Conservation (phyloP, 495 filamentous ascomycete species). For the Penicillium diatomitis region DNA sequence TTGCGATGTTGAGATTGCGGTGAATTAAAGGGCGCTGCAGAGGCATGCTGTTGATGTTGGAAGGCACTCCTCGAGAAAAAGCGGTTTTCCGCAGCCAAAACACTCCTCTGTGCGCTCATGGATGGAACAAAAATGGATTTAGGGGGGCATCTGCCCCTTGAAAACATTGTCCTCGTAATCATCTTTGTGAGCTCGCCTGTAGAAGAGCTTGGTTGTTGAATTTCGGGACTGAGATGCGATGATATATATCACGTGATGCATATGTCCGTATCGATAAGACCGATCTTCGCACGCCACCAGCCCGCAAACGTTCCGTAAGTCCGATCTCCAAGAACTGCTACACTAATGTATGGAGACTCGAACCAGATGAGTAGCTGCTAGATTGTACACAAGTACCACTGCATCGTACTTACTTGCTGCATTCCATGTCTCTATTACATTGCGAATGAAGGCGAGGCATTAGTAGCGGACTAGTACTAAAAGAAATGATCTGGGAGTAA, state of each 20-base stretch:
- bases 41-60: constrained; percentile 19
- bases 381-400: no score
- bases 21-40: constrained; percentile 31
- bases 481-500: no score
- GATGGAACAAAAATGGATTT: no score
- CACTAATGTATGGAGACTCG: no score
- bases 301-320: no score
- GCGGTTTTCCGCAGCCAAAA: constrained; percentile 20
- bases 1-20: constrained; percentile 36
- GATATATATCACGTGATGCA: constrained; percentile 6
- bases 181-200: constrained; percentile 14
- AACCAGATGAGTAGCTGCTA: no score
- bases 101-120: constrained; percentile 1
- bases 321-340: no score
- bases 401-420: no score
- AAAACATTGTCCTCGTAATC: constrained; percentile 24
- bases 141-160: constrained; percentile 14
- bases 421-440: no score
- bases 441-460: no score
- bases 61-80: constrained; percentile 31
- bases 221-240: no score
- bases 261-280: constrained; percentile 12
- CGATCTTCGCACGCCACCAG: not conserved
- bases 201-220: constrained; percentile 1
- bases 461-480: no score